A percentile compares a stretch with the other conserved stretches of the same genome.
Conservation (phyloP, 306 rosid species). For the Corylus avellana region DNA sequence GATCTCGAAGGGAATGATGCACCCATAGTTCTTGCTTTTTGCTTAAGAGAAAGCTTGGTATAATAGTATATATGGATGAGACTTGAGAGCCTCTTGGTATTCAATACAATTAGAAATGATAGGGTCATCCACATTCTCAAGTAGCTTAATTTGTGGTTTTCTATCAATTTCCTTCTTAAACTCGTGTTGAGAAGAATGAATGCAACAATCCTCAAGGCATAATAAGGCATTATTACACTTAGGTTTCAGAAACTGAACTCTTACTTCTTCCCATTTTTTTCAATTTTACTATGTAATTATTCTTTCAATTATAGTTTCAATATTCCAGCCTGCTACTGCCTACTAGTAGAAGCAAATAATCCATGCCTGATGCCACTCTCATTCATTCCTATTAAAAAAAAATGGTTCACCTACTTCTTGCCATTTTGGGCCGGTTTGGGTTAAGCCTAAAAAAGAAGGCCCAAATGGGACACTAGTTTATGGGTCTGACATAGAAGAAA, state of each 20-base stretch:
- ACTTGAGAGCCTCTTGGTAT: not conserved
- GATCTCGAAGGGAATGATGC: not conserved
- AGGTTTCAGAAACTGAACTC: not conserved
- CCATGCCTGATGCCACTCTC: not conserved
- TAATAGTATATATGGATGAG: not conserved
- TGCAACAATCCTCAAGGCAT: not conserved
- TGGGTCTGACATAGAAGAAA: not conserved
- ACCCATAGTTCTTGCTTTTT: not conserved
- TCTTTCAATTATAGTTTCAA: not conserved
- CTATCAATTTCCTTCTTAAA: not conserved
- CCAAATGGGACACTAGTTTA: not conserved
- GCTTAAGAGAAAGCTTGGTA: not conserved
- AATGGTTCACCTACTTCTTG: not conserved
- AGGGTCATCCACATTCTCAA: not conserved
- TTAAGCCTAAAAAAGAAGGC: not conserved
- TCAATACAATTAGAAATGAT: not conserved
- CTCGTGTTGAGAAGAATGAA: not conserved
- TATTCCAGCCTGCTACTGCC: not conserved
- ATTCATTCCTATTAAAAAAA: not conserved
- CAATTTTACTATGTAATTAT: not conserved
- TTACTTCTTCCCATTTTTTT: not conserved
- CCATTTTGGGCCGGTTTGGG: not conserved
- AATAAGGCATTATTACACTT: not conserved
- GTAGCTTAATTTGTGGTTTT: not conserved
- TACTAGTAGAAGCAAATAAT: not conserved